Evolutionary conservation across 1,284 basidiomycete genomes (phyloP), one percentile per base, ranked within the genome.

Genomic region (Malassezia globosa): DNA sequence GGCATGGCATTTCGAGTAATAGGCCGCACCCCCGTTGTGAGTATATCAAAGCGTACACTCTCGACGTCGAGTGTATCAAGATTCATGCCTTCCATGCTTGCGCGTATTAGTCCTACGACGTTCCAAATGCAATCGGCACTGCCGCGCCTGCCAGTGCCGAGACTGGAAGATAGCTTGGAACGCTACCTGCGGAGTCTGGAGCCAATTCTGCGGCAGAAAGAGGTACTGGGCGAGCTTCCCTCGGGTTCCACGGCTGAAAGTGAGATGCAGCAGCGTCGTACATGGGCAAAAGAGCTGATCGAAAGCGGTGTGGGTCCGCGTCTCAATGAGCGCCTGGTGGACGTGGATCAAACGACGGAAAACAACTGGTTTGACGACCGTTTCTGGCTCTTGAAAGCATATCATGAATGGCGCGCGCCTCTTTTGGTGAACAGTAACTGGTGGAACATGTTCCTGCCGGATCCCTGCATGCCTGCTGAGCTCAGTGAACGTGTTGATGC

Each of bases 321-420:
- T 26, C 78, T 85, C 18, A 89, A 96, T 72, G 81, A 85, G 48
- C 79, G 90, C 42, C 75, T 97, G 44, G 75, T 82, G 64, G 87
- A 85, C 46, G 79, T 96, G 39, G 88, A 95, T 74, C 81, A 79
- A 60, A 76, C 77, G 2, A 90, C 88, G 6, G 85, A 86, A 0
- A 78, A 84, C 73, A 95, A 94, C 72, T 96, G 92, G 92, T 79
- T 97, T 11, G 81, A 94, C 62, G 90, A 96, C 73, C 87, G 86
- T 47, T 84, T 90, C 64, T 96, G 92, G 92, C 76, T 83, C 49
- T 82, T 84, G 60, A 83, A 85, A 59, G 83, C 87, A 0, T 97
- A 96, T 73, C 81, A 87, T 55, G 84, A 88, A 73, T 87, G 83
- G 82, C 80, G 90, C 37, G 80, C 81, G 1, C 87, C 92, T 0